Evolutionary conservation across 352 stramenopile species (phyloP).

Genomic region (Phytophthora hibernalis): DNA sequence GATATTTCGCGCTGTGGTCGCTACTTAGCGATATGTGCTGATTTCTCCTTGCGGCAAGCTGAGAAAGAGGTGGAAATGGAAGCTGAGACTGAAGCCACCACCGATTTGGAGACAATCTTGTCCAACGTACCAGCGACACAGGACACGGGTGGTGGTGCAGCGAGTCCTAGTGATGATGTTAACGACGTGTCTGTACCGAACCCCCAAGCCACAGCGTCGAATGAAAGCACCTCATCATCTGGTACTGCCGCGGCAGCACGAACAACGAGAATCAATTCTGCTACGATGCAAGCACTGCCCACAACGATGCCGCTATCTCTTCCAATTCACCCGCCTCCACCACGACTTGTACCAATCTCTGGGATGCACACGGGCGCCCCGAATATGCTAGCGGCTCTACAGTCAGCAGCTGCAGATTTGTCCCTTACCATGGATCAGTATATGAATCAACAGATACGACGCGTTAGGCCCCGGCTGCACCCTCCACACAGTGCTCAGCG

Average conservation of each 20-base stretch:
- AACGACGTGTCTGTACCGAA: slow-evolving; percentile 66
- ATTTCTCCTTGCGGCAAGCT: slow-evolving; percentile 93
- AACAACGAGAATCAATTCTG: slow-evolving; percentile 5
- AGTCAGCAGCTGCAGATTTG: slow-evolving; percentile 64
- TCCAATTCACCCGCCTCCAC: slow-evolving; percentile 43
- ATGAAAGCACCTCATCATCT: slow-evolving; percentile 48
- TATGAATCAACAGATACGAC: slow-evolving; percentile 84
- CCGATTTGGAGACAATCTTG: slow-evolving; percentile 79
- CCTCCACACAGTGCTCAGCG: slow-evolving; percentile 49
- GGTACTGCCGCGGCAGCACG: slow-evolving; percentile 14
- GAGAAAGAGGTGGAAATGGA: slow-evolving; percentile 88
- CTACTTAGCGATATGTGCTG: slow-evolving; percentile 95
- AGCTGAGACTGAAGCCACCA: slow-evolving; percentile 73
- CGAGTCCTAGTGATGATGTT: slow-evolving; percentile 66
- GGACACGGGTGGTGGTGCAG: slow-evolving; percentile 56
- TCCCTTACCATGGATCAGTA: slow-evolving; percentile 83
- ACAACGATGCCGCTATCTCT: slow-evolving; percentile 42
- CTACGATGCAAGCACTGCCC: slow-evolving; percentile 17
- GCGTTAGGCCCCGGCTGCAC: slow-evolving; percentile 73
- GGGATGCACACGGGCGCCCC: slow-evolving; percentile 42
- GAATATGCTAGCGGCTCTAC: slow-evolving; percentile 70
- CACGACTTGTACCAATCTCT: slow-evolving; percentile 46
- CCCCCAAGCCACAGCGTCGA: slow-evolving; percentile 42
- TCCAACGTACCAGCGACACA: slow-evolving; percentile 63
- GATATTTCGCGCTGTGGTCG: slow-evolving; percentile 96